Evolutionary conservation across 2,329 filamentous ascomycete species (phyloP), one percentile per base, ranked within the genome.

Genomic region (Exophiala calicioides): DNA sequence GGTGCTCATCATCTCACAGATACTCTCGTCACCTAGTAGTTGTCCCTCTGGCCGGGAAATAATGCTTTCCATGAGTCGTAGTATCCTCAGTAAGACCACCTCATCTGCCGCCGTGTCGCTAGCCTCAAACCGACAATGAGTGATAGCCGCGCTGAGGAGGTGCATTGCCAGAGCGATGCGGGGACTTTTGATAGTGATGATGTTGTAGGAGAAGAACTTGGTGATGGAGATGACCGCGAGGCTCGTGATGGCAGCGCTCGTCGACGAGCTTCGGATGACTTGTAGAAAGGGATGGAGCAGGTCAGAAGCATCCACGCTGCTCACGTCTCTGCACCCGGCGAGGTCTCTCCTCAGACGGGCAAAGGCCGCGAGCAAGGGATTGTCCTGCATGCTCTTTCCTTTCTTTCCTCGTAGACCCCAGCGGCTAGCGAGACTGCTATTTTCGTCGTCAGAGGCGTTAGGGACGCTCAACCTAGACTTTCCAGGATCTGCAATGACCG

Each of bases 1-100:
- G 1, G 90, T 91, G 66, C 95, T 93, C 91, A 98, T 97, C 90
- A 98, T 97, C 66, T 96, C 90, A 65, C 94, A 98, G 8, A 98
- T 90, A 63, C 91, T 97, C 71, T 97, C 91, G 61, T 98, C 93
- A 48, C 91, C 94, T n/a, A 98, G 74, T 8, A 97, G 81, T 57
- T 94, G 86, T 27, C 93, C 93, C 21, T 91, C 90, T 0, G 90
- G 88, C 0, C 93, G 88, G 12, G 90, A 94, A 60, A 98, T 85
- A 86, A 98, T 96, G 62, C 90, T 88, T 68, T 98, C 93, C 93
- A 98, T 98, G 35, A 98, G 78, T 64, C 95, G 93, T 50, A 98
- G 70, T 60, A 98, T 97, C 71, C 94, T 86, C 45, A 97, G 74
- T 44, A 97, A 78, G 10, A 98, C 94, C 42, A 97, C 90, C 68